phyloP scores from a whole-genome alignment of 2,329 filamentous ascomycete genomes.

The Claviceps fusiformis region DNA sequence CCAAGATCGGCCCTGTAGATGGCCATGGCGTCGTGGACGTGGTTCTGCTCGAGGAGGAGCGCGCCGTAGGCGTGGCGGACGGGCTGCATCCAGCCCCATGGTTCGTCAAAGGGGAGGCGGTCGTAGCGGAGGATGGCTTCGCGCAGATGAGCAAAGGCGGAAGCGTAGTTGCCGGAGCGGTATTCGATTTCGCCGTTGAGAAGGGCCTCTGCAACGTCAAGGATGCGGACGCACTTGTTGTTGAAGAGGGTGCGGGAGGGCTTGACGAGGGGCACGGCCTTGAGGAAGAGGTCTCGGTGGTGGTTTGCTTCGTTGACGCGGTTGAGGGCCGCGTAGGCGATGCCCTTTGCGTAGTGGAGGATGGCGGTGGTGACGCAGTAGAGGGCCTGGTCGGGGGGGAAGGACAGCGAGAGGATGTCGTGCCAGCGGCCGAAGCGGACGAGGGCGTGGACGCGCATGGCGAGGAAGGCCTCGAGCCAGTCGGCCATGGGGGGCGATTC shows the following conservation, averaged over 20 bases:
- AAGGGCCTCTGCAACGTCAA: constrained; percentile 52
- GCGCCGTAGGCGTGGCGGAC: constrained; percentile 58
- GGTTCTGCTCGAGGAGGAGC: constrained; percentile 52
- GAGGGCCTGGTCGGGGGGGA: constrained; percentile 45
- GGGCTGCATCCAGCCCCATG: constrained; percentile 72
- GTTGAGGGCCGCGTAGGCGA: constrained; percentile 49
- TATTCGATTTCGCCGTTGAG: constrained; percentile 63
- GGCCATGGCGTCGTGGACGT: constrained; percentile 38
- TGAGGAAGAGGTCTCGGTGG: constrained; percentile 36
- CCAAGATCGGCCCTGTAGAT: constrained; percentile 52
- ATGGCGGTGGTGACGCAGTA: constrained; percentile 60
- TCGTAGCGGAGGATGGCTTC: constrained; percentile 48
- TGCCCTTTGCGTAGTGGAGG: constrained; percentile 51
- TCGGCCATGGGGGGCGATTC: constrained; percentile 63
- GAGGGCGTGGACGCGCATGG: constrained; percentile 54
- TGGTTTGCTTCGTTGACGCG: constrained; percentile 39
- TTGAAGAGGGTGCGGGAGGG: constrained; percentile 38
- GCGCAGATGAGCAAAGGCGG: constrained; percentile 46
- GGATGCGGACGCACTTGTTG: constrained; percentile 37
- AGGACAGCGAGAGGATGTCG: constrained; percentile 41
- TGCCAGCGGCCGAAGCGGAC: constrained; percentile 63
- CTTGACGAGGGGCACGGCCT: constrained; percentile 39
- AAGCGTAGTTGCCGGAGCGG: constrained; percentile 41
- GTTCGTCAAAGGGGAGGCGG: constrained; percentile 54
- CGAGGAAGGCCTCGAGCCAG: constrained; percentile 60